Base-by-base conservation (phyloP, 495 filamentous ascomycete species). In the Penicillium argentinense region DNA sequence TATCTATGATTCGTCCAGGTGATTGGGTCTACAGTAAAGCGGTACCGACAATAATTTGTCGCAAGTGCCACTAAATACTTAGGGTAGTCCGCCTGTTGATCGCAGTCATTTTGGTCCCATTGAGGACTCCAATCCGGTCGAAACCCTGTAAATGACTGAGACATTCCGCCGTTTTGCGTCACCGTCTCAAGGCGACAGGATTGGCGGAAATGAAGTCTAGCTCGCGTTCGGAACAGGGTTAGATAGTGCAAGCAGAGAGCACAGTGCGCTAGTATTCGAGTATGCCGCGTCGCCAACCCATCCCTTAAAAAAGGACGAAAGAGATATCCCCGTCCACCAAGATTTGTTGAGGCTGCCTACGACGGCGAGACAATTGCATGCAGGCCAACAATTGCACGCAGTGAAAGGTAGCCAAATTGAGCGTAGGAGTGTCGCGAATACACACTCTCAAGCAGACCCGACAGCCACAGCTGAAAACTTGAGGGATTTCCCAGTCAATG, bases 141-240 rank as follows among this genome's bases (percentile, higher is more conserved):
- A 39, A 28, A 21, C n/a, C 39, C 17, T 16, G 13, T 25, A 34
- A 38, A 39, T 17, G 28, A 39, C 32, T 22, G 13, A 34, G 23
- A 28, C 9, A 32, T 12, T 17, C 9, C 24, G 9, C 32, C 22
- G 36, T 28, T 47, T 24, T 47, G 44, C 34, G 34, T 17, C 26
- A 47, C 34, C n/a, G 25, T 24, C 12, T 37, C 34, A 39, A 27
- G 23, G 32, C 23, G 44, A 40, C 13, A n/a, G 34, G 34, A 39
- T 27, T 11, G 34, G 32, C 23, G 34, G 34, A 47, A 24, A 39
- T 21, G 33, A 47, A 32, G 13, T 14, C n/a, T 7, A 32, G 29
- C 29, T 14, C 13, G 16, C n/a, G n/a, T n/a, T n/a, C 30, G 27
- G 25, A 14, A 32, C 16, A 42, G 18, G 9, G 9, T n/a, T 42